Base-by-base conservation (phyloP, 441 rosid species). In the California macrophylla region DNA sequence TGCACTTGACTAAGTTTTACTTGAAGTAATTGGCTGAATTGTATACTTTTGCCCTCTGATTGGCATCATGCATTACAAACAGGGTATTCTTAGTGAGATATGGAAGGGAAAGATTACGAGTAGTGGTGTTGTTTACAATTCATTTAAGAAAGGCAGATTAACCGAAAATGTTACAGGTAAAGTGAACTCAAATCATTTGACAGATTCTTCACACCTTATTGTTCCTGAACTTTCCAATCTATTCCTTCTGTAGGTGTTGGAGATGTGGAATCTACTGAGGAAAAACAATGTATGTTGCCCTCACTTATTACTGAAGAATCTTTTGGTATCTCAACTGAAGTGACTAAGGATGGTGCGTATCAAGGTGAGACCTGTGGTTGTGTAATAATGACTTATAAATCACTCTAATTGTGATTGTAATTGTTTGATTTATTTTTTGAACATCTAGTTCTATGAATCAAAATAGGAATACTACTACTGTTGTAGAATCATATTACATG, bases 21-120 rank as follows among this genome's bases (percentile, higher is more conserved):
- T 52, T 52, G 9, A 18, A 52, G 60, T 52, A 50, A 50, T 18
- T 50, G 24, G 21, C n/a, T 10, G 7, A 45, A 47, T 63, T 63
- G 29, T 1, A 28, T 32, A 54, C 45, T 12, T 56, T 47, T 34
- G 24, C 16, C 40, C 6, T 15, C 23, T 10, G 62, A 12, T 28
- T 3, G 40, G 56, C 47, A 20, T 34, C 52, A 67, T 73, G n/a
- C 45, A 15, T 62, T 36, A 63, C 47, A 64, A 26, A 63, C 70
- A 91, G 97, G 92, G 75, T 70, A 58, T 81, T 69, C 86, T 86
- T 69, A 74, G 75, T 28, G 89, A 83, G 60, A 88, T 93, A 71
- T 89, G 90, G 91, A 80, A 82, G 73, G 96, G 94, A 50, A 89
- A 82, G 79, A 82, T 87, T 68, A 86, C 82, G 7, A 76, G 85